Conservation (phyloP, 169 alveolate genomes). For the Plasmodium billcollinsi region DNA sequence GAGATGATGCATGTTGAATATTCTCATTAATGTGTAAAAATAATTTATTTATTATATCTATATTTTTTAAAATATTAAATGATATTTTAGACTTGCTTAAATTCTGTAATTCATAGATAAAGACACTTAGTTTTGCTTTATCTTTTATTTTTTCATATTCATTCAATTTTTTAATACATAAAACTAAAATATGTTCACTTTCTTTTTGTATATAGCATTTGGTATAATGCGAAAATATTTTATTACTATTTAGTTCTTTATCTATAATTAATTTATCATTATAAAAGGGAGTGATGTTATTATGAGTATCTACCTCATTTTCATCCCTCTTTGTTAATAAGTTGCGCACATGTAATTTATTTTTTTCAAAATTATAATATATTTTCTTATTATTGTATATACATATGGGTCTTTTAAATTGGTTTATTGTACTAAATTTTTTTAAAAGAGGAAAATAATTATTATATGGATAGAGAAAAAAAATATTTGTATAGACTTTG, state of each 20-base stretch:
- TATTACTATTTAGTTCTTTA: constrained; percentile 15
- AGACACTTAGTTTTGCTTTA: constrained; percentile 22
- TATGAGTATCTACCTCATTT: not conserved
- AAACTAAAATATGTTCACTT: constrained; percentile 47
- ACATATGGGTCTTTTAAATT: no score
- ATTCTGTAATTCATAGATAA: constrained; percentile 54
- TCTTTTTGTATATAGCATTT: constrained; percentile 58
- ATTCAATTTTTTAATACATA: constrained; percentile 35
- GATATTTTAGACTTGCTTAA: constrained; percentile 39
- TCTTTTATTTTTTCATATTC: constrained; percentile 38
- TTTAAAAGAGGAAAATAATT: no score
- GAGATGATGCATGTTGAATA: constrained; percentile 31
- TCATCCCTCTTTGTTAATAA: no score
- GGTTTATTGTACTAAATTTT: no score
- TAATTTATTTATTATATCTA: constrained; percentile 15
- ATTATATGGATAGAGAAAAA: no score
- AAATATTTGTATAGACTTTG: no score
- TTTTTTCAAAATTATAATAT: no score
- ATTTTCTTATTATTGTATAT: no score
- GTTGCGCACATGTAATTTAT: no score
- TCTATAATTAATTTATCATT: not conserved
- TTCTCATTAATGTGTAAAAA: constrained; percentile 22
- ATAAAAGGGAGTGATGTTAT: not conserved
- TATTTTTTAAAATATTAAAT: constrained; percentile 40
- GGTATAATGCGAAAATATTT: constrained; percentile 47